These are phyloP conservation scores for Ciborinia camelliae DNA, from an alignment of 2,329 filamentous ascomycete genomes.

Conservation along the genomic window DNA sequence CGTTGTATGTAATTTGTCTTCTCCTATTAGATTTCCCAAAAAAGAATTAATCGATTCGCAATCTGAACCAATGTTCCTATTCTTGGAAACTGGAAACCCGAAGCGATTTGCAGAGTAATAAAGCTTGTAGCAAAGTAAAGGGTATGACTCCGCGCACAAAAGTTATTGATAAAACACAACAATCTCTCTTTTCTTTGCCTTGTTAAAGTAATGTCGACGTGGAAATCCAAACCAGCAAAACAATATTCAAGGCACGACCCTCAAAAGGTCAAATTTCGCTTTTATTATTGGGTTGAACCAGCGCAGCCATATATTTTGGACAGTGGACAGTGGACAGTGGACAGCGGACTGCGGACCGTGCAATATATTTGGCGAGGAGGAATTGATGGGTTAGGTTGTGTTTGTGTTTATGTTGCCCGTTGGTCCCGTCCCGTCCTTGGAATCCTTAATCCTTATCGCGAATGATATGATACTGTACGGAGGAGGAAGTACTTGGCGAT, in stretches of 20 bases:
- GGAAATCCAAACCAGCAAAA: slow-evolving; percentile 3
- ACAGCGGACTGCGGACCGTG: background rate
- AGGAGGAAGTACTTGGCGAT: background rate
- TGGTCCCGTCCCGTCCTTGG: too few species aligned
- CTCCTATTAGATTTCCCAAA: slow-evolving; percentile 12
- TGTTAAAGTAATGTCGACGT: slow-evolving; percentile 2
- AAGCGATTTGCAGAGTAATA: background rate
- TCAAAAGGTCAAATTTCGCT: slow-evolving; percentile 3
- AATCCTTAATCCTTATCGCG: slow-evolving; percentile 1
- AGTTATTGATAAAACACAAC: background rate
- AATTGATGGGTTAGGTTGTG: slow-evolving; percentile 8
- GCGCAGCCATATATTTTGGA: slow-evolving; percentile 8
- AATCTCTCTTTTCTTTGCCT: background rate
- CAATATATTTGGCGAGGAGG: slow-evolving; percentile 12
- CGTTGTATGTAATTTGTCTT: background rate
- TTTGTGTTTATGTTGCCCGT: too few species aligned
- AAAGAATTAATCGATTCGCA: slow-evolving; percentile 1
- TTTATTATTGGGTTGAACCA: slow-evolving; percentile 12
- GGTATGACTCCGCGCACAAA: slow-evolving; percentile 3
- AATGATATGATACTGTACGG: background rate
- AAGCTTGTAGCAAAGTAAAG: too few species aligned
- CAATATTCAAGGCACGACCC: background rate
- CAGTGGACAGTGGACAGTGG: too few species aligned
- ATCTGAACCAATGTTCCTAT: slow-evolving; percentile 13
- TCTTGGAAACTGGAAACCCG: slow-evolving; percentile 1